Conservation (phyloP, 2,329 filamentous ascomycete species). For the Aureobasidium sp. region DNA sequence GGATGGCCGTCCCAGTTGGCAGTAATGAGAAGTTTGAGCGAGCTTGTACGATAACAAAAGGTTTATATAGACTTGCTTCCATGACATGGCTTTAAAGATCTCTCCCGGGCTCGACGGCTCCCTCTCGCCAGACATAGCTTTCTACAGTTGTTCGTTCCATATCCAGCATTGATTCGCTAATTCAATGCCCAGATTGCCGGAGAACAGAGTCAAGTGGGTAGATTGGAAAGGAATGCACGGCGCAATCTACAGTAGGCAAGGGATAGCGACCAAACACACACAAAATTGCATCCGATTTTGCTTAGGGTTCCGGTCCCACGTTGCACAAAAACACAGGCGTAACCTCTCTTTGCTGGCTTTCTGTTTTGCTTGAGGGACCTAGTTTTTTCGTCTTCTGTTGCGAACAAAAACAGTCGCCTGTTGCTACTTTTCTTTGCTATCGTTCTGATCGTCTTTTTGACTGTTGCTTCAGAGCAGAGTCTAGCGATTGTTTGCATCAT, state of each 20-base stretch:
- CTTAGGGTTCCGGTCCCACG: neutral
- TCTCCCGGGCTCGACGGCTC: neutral
- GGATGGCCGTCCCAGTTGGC: neutral
- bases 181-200: neutral
- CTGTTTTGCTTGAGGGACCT: neutral
- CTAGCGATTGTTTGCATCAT: neutral
- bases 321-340: neutral
- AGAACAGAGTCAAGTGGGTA: neutral
- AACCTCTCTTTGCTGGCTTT: neutral
- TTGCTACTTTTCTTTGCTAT: neutral
- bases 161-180: neutral
- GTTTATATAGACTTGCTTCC: constrained; percentile 4
- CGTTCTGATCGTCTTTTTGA: neutral
- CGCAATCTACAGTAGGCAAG: neutral
- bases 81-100: neutral
- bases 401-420: neutral
- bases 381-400: neutral
- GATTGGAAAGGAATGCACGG: neutral
- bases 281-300: neutral
- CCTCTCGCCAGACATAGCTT: neutral
- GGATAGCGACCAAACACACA: neutral
- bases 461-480: neutral
- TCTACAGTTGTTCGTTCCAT: neutral
- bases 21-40: neutral
- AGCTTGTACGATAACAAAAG: neutral